phyloP scores from a whole-genome alignment of 371 early-diverging fungal species.

The Mucor saturninus region DNA sequence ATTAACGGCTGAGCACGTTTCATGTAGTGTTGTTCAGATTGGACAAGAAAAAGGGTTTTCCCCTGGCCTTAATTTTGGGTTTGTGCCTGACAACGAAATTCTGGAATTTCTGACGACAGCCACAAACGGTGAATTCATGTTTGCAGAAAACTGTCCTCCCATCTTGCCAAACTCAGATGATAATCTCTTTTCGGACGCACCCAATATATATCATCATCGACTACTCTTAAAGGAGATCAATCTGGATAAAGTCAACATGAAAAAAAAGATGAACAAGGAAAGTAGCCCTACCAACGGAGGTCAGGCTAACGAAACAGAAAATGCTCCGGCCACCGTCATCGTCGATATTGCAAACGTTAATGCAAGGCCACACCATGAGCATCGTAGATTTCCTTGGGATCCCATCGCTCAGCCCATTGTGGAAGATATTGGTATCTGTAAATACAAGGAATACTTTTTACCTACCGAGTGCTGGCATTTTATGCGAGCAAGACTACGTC shows the following conservation, averaged over 20 bases:
- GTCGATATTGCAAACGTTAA: not conserved
- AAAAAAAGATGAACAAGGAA: conserved; percentile 25
- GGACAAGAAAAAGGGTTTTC: conserved; percentile 72
- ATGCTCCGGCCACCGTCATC: not conserved
- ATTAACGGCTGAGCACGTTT: conserved; percentile 57
- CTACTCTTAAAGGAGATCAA: conserved; percentile 71
- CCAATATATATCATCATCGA: conserved; percentile 83
- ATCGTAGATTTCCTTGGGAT: conserved; percentile 80
- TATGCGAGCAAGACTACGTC: conserved; percentile 75
- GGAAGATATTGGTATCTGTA: conserved; percentile 74
- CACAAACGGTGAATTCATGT: conserved; percentile 81
- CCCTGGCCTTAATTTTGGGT: conserved; percentile 83
- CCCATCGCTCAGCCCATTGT: conserved; percentile 71
- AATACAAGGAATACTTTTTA: conserved; percentile 79
- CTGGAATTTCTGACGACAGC: conserved; percentile 81
- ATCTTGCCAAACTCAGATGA: not conserved
- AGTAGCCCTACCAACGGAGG: conserved; percentile 4
- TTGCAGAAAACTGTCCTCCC: conserved; percentile 68
- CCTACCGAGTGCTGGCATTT: conserved; percentile 67
- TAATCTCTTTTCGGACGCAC: conserved; percentile 22
- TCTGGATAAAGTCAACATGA: conserved; percentile 54
- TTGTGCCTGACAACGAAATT: conserved; percentile 87
- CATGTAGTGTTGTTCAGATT: conserved; percentile 82
- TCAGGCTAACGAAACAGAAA: not conserved
- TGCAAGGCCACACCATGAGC: not conserved